Evolutionary conservation across 805 yeast species (phyloP).

Genomic region (Kregervanrija pseudodelftensis): DNA sequence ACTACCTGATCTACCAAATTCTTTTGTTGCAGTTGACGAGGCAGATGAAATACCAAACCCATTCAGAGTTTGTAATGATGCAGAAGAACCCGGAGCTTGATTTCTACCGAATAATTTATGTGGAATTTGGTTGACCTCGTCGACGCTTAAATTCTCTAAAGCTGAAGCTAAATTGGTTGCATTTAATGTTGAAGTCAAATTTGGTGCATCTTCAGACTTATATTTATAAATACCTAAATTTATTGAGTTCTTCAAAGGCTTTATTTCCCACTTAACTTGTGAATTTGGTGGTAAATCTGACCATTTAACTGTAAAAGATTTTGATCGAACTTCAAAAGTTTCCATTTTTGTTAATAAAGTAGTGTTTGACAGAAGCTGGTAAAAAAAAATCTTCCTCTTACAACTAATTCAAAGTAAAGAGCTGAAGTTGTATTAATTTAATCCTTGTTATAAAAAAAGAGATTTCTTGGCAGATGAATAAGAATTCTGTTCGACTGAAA

Average conservation of each 20-base stretch:
- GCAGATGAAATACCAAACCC: not conserved
- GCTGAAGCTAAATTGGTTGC: constrained; percentile 4
- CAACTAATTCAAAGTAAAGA: too few relatives aligned
- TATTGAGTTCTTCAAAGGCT: constrained; percentile 66
- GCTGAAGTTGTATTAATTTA: too few relatives aligned
- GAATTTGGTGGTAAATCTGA: constrained; percentile 65
- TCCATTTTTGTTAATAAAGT: constrained; percentile 43
- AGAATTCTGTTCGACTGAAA: too few relatives aligned
- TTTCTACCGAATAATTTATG: constrained; percentile 20
- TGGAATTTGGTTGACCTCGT: constrained; percentile 25
- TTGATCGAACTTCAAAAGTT: constrained; percentile 81
- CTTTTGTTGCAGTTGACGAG: too few relatives aligned
- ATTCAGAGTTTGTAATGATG: not conserved
- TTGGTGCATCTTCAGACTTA: constrained; percentile 12
- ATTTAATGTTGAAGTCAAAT: constrained; percentile 6
- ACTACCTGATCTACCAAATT: too few relatives aligned
- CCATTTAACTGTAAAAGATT: constrained; percentile 90
- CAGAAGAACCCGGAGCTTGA: not conserved
- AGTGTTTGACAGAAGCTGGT: too few relatives aligned
- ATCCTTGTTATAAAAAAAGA: too few relatives aligned
- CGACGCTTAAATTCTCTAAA: constrained; percentile 18
- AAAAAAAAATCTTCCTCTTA: too few relatives aligned
- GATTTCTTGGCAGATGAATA: too few relatives aligned
- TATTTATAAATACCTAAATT: constrained; percentile 28
- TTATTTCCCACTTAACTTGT: constrained; percentile 68